Conservation (phyloP, 345 rosid genomes). For the Carallia pectinifolia region DNA sequence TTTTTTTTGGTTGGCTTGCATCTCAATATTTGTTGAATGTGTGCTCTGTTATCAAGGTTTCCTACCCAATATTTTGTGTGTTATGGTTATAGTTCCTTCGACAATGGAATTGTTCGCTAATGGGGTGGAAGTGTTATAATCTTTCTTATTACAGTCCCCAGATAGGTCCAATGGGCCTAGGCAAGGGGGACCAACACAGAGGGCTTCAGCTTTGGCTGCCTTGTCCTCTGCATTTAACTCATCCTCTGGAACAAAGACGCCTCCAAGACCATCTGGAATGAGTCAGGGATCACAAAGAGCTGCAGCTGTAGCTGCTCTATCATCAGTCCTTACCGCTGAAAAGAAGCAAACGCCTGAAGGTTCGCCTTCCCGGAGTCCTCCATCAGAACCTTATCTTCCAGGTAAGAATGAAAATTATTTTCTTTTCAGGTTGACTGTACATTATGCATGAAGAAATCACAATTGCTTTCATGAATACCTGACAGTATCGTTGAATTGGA, state of each 20-base stretch:
- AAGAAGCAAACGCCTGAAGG: slow-evolving; percentile 60
- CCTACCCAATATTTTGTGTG: background rate
- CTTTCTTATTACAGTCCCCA: slow-evolving; percentile 34
- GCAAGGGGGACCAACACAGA: slow-evolving; percentile 69
- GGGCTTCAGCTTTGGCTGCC: slow-evolving; percentile 88
- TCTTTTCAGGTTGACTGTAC: background rate
- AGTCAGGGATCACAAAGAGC: slow-evolving; percentile 83
- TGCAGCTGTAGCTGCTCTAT: slow-evolving; percentile 97
- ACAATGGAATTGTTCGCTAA: background rate
- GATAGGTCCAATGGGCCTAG: slow-evolving; percentile 60
- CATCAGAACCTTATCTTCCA: slow-evolving; percentile 39
- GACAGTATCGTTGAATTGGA: background rate
- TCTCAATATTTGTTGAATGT: no score
- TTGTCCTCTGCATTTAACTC: slow-evolving; percentile 71
- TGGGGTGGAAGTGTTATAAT: background rate
- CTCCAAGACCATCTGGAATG: slow-evolving; percentile 38
- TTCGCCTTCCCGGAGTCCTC: slow-evolving; percentile 62
- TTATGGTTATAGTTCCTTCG: background rate
- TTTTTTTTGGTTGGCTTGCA: no score
- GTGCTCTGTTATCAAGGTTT: background rate
- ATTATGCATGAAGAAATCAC: background rate
- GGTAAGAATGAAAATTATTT: slow-evolving; percentile 36
- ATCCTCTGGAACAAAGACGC: slow-evolving; percentile 45
- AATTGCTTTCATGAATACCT: background rate
- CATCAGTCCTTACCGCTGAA: slow-evolving; percentile 83